Base-by-base conservation (phyloP, 2,329 filamentous ascomycete species). In the Alternaria triticimaculans region DNA sequence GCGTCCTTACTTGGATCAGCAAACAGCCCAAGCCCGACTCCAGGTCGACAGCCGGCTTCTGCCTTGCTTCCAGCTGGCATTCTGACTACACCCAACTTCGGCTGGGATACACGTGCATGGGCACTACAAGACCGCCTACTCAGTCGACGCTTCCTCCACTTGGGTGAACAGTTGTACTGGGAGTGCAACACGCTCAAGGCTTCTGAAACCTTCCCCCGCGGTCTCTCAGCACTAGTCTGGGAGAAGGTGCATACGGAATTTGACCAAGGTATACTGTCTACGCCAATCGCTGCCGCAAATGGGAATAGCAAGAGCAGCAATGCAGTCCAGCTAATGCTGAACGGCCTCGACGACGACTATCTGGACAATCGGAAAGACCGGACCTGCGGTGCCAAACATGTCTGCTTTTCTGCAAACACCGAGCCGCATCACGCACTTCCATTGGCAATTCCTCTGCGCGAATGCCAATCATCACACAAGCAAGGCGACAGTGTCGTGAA, bases 171-270 rank as follows among this genome's bases (percentile, higher is more conserved):
- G 54, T 66, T 79, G 63, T 78, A 80, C 66, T 80, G 78, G 78
- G 76, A 80, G 49, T 80, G 78, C 60, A 76, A 76, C 63, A 64
- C 69, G 9, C 75, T 79, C 58, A 80, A 79, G 60, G 78, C 78
- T 7, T 77, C 74, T 5, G 74, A 78, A 50, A 79, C 76, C 6
- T 79, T 79, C 66, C 78, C 78, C 5, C 70, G 62, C 10, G 78
- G 78, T 2, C 64, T 79, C 6, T 70, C 76, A 10, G 65, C 77
- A 4, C 74, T 80, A 9, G 55, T 80, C 5, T 80, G 78, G 78
- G 78, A 80, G 61, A 79, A 78, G 65, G 72, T 73, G 10, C 78
- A 80, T 58, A 75, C 60, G 67, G 54, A 70, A 64, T 57, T 18
- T 23, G 28, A 21, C 4, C 30, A 51, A 37, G 28, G 14, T n/a